phyloP scores from a whole-genome alignment of 768 basidiomycete species.

The Cyclocybe aegerita region DNA sequence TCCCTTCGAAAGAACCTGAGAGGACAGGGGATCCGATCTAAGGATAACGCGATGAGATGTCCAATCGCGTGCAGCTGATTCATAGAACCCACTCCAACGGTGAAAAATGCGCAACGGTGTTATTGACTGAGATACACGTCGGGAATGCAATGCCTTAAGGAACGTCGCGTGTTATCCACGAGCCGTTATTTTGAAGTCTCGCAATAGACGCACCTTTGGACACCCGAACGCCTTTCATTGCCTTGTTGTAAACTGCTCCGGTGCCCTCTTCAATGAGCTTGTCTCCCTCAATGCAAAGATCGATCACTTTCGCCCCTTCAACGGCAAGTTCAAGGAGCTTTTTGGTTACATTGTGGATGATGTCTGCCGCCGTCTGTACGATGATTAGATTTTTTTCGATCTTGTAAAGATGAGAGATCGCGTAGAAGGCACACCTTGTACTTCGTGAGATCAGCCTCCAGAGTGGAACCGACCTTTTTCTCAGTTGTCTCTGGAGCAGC shows the following conservation, averaged over 20 bases:
- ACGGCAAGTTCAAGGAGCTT: constrained; percentile 75
- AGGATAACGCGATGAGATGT: constrained; percentile 3
- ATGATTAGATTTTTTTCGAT: constrained; percentile 24
- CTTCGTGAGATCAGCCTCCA: constrained; percentile 79
- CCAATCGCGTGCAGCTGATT: constrained; percentile 15
- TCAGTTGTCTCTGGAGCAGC: constrained; percentile 34
- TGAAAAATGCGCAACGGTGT: constrained; percentile 93
- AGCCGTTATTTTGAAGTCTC: neutral
- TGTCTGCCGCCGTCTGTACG: constrained; percentile 82
- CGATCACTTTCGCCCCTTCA: constrained; percentile 85
- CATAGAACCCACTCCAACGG: constrained; percentile 78
- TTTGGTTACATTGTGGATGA: constrained; percentile 82
- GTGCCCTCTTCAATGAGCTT: constrained; percentile 88
- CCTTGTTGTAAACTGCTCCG: constrained; percentile 85
- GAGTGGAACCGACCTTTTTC: constrained; percentile 55
- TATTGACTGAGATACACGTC: constrained; percentile 92
- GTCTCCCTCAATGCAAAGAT: constrained; percentile 93
- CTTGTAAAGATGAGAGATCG: constrained; percentile 10
- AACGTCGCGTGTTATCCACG: neutral
- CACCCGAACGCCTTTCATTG: constrained; percentile 85
- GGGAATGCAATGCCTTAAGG: constrained; percentile 89
- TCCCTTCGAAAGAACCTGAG: constrained; percentile 69
- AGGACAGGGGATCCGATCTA: constrained; percentile 75
- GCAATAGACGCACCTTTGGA: constrained; percentile 64
- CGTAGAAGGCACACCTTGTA: constrained; percentile 62